Evolutionary conservation across 192 early-diverging fungal genomes (phyloP), one percentile per base, ranked within the genome.

Genomic region (Coemansia sp.): DNA sequence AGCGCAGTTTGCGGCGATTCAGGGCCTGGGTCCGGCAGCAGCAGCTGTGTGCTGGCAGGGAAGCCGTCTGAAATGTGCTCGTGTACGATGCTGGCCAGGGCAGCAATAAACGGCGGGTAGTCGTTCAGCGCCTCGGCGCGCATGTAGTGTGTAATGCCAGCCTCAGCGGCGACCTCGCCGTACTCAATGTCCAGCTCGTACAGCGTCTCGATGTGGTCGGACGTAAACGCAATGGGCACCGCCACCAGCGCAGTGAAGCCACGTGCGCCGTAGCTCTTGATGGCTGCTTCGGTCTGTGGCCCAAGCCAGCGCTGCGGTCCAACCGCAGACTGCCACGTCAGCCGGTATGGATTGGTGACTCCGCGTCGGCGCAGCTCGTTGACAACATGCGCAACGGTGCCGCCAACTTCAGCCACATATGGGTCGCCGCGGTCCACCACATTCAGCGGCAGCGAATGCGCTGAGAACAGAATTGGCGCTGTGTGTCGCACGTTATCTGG

Each of bases 141-240:
- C 64, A 90, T 91, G 62, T 89, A 89, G 28, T 93, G 91, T 4
- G 82, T 88, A 11, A 98, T 83, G 7, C 94, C 94, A 5, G 85
- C 85, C 82, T 94, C 85, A 40, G 87, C 62, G 5, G 94, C 96
- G 28, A 93, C 82, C 34, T 93, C 79, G 3, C 89, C 91, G 65
- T 96, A 98, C 65, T 98, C 96, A 17, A 93, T 65, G 75, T 98
- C 96, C 52, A 98, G 82, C 85, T 98, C 96, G 85, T 87, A 98
- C 57, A 98, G 72, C 3, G 96, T 98, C 71, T 98, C 96, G 48
- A 98, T 91, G 69, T 98, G 96, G 68, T 98, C 96, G 23, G 89
- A 91, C 2, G 94, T 95, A 55, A 98, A 98, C 1, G 96, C 94
- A 69, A 98, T 90, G 1, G 96, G 96, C 2, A 98, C 89, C 31